phyloP scores from a whole-genome alignment of 805 yeast species.

The Cyberlindnera subsufficiens region DNA sequence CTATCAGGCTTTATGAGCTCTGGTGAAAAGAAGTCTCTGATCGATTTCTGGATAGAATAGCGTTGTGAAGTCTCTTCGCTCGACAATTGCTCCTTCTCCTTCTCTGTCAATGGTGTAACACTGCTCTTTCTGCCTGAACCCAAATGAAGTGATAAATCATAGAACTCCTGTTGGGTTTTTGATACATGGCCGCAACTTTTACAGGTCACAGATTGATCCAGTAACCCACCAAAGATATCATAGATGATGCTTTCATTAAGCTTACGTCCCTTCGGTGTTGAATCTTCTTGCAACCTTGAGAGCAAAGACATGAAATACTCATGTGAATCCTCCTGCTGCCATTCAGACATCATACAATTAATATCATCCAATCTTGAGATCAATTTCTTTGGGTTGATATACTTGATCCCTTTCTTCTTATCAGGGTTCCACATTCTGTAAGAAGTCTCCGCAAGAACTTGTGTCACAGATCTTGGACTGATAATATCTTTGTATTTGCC shows the following conservation, averaged over 20 bases:
- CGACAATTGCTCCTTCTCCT: neutral
- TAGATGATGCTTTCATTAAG: conserved; percentile 76
- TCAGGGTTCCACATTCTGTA: conserved; percentile 64
- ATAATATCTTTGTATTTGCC: conserved; percentile 45
- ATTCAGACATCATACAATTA: conserved; percentile 92
- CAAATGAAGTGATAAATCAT: conserved; percentile 82
- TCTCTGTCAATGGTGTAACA: conserved; percentile 7
- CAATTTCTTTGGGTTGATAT: conserved; percentile 70
- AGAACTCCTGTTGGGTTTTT: conserved; percentile 86
- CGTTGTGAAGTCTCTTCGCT: conserved; percentile 25
- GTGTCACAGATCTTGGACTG: conserved; percentile 54
- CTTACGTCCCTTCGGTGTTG: conserved; percentile 86
- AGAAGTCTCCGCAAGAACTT: conserved; percentile 61
- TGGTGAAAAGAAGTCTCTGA: conserved; percentile 75
- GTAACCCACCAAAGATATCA: conserved; percentile 90
- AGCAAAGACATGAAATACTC: conserved; percentile 92
- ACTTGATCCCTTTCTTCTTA: conserved; percentile 30
- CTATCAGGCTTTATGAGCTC: conserved; percentile 70
- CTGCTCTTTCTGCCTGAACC: conserved; percentile 22
- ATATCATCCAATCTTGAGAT: conserved; percentile 72
- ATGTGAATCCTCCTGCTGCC: conserved; percentile 98
- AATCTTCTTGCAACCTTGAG: conserved; percentile 85
- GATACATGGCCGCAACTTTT: conserved; percentile 76
- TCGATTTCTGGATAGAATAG: conserved; percentile 69
- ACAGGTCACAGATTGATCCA: conserved; percentile 83